Base-by-base conservation (phyloP, 2,329 filamentous ascomycete species). In the Nakataea oryzae region DNA sequence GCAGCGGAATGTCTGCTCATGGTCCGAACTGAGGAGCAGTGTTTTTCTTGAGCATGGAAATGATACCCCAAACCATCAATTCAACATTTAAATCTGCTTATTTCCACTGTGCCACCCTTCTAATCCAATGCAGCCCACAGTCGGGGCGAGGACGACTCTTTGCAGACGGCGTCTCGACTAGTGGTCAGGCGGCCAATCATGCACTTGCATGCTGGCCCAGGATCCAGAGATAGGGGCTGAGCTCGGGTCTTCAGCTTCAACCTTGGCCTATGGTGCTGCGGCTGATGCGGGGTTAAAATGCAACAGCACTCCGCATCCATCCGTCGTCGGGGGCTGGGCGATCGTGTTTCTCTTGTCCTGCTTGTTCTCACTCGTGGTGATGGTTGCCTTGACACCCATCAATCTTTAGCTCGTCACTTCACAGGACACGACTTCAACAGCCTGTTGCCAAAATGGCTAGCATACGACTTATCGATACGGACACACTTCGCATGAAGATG, bases 401-500 rank as follows among this genome's bases (percentile, higher is more conserved):
- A 12, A 3, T 41, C 34, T 24, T n/a, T 3, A n/a, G 14, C 13
- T n/a, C 9, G 32, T 24, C 29, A 24, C 12, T 17, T 58, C 29
- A 17, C 4, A 2, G 14, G 9, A 14, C 7, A 14, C 30, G 9
- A 30, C 28, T 5, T 11, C 24, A 12, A 5, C 58, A 4, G 7
- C 8, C 21, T 8, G 11, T 30, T 24, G 7, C 11, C 26, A n/a
- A 47, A 28, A 26, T 41, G 26, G n/a, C 66, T 12, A n/a, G n/a
- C n/a, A 63, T 67, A 56, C 54, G 63, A 11, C 63, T 63, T 4
- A 54, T 64, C 55, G 60, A 64, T 28, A 56, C 59, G 3, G 30
- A 58, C 14, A 62, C 63, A 14, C 28, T 64, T 12, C 57, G 26
- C 4, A 32, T 62, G 13, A 56, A 60, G 28, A 30, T 58, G n/a